Percentiles rank a stretch among this genome's conserved stretches.
Conservation (phyloP, 306 rosid genomes). For the Lagenaria siceraria region DNA sequence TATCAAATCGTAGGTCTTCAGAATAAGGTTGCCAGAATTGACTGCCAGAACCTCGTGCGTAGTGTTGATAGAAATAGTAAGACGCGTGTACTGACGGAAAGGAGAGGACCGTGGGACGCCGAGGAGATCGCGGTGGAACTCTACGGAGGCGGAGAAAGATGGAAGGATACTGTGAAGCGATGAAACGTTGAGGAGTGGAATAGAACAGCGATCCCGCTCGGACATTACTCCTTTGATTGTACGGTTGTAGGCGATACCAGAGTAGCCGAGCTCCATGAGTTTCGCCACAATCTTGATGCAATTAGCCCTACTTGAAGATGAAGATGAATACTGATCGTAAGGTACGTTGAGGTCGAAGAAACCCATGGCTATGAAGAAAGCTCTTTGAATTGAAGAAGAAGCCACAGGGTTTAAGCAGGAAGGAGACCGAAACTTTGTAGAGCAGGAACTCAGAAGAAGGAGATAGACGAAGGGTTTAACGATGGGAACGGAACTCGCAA, state of each 20-base stretch:
- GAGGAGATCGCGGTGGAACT: slow-evolving; percentile 63
- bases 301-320: slow-evolving; percentile 22
- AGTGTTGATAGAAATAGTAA: slow-evolving; percentile 48
- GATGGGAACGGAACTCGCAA: background rate
- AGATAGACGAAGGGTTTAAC: background rate
- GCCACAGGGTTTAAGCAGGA: background rate
- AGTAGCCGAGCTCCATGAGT: slow-evolving; percentile 80
- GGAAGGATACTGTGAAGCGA: slow-evolving; percentile 62
- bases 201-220: slow-evolving; percentile 68
- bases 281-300: slow-evolving; percentile 48
- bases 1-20: slow-evolving; percentile 75
- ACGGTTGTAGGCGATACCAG: slow-evolving; percentile 79
- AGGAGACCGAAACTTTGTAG: background rate
- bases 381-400: background rate
- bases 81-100: slow-evolving; percentile 84
- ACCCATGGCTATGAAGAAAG: slow-evolving; percentile 26
- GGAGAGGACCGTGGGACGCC: slow-evolving; percentile 43
- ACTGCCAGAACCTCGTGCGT: slow-evolving; percentile 37
- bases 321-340: slow-evolving; percentile 20
- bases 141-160: slow-evolving; percentile 41
- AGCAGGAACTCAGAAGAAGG: background rate
- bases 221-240: slow-evolving; percentile 80
- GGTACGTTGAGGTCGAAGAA: slow-evolving; percentile 85
- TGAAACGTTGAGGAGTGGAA: slow-evolving; percentile 41
- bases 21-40: slow-evolving; percentile 60